These are phyloP conservation scores for Astrothelium macrocarpum DNA, from an alignment of 495 filamentous ascomycete genomes.

Conservation along the genomic window DNA sequence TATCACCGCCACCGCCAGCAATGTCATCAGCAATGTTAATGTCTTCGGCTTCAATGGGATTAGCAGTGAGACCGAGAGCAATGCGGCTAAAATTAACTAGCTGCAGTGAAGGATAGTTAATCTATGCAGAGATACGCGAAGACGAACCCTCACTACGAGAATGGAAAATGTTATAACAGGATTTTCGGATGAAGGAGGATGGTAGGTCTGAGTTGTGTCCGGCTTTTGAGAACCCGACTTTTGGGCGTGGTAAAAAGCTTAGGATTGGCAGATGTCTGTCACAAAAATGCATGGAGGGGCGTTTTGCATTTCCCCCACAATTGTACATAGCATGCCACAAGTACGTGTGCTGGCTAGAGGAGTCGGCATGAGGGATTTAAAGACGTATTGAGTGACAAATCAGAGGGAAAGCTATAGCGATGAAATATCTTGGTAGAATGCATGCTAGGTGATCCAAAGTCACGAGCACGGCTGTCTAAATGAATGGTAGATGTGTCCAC, in stretches of 20 bases:
- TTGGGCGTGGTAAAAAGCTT: neutral
- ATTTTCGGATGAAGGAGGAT: too few relatives aligned
- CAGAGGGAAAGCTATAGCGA: neutral
- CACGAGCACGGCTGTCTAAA: too few relatives aligned
- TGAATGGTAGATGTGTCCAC: too few relatives aligned
- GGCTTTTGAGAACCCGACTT: neutral
- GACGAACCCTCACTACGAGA: too few relatives aligned
- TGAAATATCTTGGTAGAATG: too few relatives aligned
- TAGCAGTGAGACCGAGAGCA: constrained; percentile 28
- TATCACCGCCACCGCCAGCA: constrained; percentile 7
- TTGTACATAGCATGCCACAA: neutral
- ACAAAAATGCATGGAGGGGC: neutral
- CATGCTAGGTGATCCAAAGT: too few relatives aligned
- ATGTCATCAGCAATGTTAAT: neutral
- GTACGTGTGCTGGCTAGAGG: neutral
- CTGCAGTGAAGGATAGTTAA: constrained; percentile 43
- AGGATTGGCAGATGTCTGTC: neutral
- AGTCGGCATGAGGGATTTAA: neutral
- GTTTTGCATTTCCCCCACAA: neutral
- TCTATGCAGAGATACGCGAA: too few relatives aligned
- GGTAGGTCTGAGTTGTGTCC: too few relatives aligned
- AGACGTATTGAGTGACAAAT: neutral
- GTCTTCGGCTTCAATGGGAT: constrained; percentile 10
- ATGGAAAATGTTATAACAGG: too few relatives aligned
- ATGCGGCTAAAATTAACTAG: constrained; percentile 47